Evolutionary conservation across 192 early-diverging fungal genomes (phyloP), one percentile per base, ranked within the genome.

Genomic region (Pecoramyces ruminantium): DNA sequence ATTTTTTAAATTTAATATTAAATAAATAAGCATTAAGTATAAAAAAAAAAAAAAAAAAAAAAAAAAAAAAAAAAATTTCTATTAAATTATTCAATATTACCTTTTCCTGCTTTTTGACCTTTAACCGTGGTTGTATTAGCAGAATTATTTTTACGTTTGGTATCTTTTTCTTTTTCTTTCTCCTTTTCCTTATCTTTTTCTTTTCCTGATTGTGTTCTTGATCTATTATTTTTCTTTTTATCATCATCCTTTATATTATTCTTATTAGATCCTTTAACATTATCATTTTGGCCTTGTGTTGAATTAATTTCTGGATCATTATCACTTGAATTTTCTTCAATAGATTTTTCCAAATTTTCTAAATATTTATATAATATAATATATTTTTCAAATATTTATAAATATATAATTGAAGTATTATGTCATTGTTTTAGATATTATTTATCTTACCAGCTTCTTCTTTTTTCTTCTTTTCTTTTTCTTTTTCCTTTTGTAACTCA

Each of bases 161-260:
- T 81, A 6, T 86, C 84, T 13, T 86, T 83, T 30, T 86, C 84
- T 81, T 81, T 29, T 21, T 2, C 9, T 38, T n/a, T n/a, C n/a
- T n/a, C n/a, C n/a, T n/a, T n/a, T n/a, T n/a, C n/a, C n/a, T n/a
- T 81, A 6, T 86, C 84, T 13, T 86, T 83, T 30, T 86, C 84
- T 81, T 81, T 29, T 21, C 17, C 9, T 38, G 78, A 78, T 38
- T 21, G 42, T 4, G 42, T 51, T 21, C 42, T 17, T 1, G 42
- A 51, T 21, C 42, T 17, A 21, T 51, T 51, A 17, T 51, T 51
- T 21, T 21, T 51, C 42, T 51, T 51, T 2, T 51, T 21, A 51
- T 51, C 42, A 51, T 51, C 42, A 14, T 51, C 18, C 21, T 13
- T 13, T 34, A 11, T 3, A 34, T 6, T 34, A 34, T 34, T 34